Evolutionary conservation across 2,329 filamentous ascomycete species (phyloP), one percentile per base, ranked within the genome.

Genomic region (Stagonosporopsis chrysanthemi): DNA sequence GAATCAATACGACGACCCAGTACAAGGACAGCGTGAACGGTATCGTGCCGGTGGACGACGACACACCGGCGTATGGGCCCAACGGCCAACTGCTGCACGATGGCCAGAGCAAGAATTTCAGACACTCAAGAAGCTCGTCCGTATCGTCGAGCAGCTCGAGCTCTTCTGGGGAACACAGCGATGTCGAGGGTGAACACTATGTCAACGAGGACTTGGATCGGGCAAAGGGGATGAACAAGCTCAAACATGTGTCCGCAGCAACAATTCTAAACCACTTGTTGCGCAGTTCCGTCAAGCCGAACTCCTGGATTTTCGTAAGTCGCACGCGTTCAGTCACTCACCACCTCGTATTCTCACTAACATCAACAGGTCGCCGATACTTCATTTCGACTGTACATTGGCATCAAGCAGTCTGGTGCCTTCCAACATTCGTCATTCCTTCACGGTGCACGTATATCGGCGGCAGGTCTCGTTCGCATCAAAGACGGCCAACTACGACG

Each of bases 361-460:
- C 41, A 31, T 15, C 4, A 14, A 33, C 15, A 77, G 75, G 75
- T 93, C 7, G 89, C 90, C 23, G 92, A 97, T 76, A 94, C 91
- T 1, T 89, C 86, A 1, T 95, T 93, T 74, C 86, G 90, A 0
- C 81, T 97, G 0, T 97, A 96, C 73, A 87, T 97, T 31, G 92
- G 92, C 44, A 95, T 97, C 79, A 97, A 97, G 71, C 87, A 90
- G 73, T 89, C 88, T 4, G 93, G 93, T 11, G 87, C 90, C 4
- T 97, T 97, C 69, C 93, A 97, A 69, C 93, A 97, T 76, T 93
- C 89, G 12, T 95, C 91, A 0, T 97, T 97, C 69, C 82, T 97
- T 1, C 90, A 93, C 60, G 93, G 92, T 23, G 84, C 88, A 9
- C 86, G 92, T 12, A 92, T 97, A 49, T 86, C 88, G 0, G 88